Conservation (phyloP, 768 basidiomycete genomes). For the Collybia sp. region DNA sequence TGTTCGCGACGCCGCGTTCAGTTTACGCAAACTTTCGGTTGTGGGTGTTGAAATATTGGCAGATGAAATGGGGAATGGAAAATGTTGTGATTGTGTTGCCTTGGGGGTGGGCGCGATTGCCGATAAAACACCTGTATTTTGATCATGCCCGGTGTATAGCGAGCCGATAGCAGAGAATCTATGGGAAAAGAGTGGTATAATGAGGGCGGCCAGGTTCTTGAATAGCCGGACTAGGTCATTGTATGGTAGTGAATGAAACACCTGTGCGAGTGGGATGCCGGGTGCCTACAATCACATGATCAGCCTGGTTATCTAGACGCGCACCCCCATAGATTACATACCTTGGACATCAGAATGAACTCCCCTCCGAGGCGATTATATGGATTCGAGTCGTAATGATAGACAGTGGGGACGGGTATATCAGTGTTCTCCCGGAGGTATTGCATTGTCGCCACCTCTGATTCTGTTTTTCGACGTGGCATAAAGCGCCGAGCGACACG, state of each 20-base stretch:
- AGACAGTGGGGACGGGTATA: constrained; percentile 72
- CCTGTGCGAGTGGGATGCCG: constrained; percentile 65
- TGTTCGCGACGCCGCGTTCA: no score
- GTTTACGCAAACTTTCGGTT: neutral
- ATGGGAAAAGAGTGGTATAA: constrained; percentile 73
- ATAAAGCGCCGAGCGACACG: constrained; percentile 83
- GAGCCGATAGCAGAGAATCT: constrained; percentile 77
- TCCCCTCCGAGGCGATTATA: constrained; percentile 83
- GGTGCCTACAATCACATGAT: constrained; percentile 45
- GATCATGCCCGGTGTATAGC: constrained; percentile 53
- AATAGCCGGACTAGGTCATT: constrained; percentile 59
- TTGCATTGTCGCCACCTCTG: constrained; percentile 82
- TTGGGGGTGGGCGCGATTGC: constrained; percentile 41
- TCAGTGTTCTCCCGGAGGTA: constrained; percentile 68
- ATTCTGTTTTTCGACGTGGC: constrained; percentile 83
- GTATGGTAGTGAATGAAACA: constrained; percentile 69
- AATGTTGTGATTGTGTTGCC: constrained; percentile 31
- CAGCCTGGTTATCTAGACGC: neutral
- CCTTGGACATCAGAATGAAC: constrained; percentile 86
- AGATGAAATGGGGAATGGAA: constrained; percentile 40
- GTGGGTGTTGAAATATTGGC: constrained; percentile 22
- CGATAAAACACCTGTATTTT: constrained; percentile 18
- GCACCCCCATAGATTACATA: constrained; percentile 19
- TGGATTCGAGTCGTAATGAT: constrained; percentile 78
- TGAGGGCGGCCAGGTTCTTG: constrained; percentile 60